These are phyloP conservation scores for Daldinia caldariorum DNA, from an alignment of 495 filamentous ascomycete genomes.

Conservation along the genomic window DNA sequence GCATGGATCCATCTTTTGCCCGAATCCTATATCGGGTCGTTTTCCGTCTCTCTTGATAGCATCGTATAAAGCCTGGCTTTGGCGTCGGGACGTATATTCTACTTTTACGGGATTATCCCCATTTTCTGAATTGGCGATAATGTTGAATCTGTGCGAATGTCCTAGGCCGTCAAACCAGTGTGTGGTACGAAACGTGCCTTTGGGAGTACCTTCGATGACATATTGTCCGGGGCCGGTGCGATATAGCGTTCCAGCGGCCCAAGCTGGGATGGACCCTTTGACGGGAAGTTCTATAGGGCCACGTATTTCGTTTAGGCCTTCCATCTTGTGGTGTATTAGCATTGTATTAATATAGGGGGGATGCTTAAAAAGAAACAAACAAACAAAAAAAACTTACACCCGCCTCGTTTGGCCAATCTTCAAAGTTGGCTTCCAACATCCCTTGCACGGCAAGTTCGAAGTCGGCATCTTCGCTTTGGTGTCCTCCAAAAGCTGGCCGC, in stretches of 20 bases:
- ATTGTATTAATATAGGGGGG: background rate
- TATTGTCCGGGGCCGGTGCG: constrained; percentile 75
- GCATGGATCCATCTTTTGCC: constrained; percentile 73
- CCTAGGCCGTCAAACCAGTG: constrained; percentile 88
- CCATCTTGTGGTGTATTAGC: constrained; percentile 51
- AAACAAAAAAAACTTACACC: constrained; percentile 47
- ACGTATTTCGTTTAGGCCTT: constrained; percentile 56
- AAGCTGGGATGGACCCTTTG: constrained; percentile 55
- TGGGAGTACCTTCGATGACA: constrained; percentile 64
- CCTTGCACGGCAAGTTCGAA: constrained; percentile 74
- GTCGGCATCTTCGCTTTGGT: constrained; percentile 77
- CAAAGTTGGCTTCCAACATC: constrained; percentile 55
- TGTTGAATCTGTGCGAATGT: constrained; percentile 79
- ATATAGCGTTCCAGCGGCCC: constrained; percentile 69
- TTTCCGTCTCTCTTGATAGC: constrained; percentile 63
- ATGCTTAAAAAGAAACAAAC: too few relatives aligned
- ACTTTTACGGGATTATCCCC: constrained; percentile 54
- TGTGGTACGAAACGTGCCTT: constrained; percentile 62
- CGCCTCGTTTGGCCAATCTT: constrained; percentile 58
- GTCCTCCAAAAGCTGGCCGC: constrained; percentile 63
- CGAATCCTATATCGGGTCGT: constrained; percentile 64
- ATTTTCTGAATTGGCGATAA: constrained; percentile 53
- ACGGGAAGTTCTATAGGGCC: constrained; percentile 55
- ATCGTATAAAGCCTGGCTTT: constrained; percentile 65
- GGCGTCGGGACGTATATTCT: constrained; percentile 76